These are phyloP conservation scores for Poteriospumella lacustris DNA, from an alignment of 108 stramenopile species.

Conservation along the genomic window DNA sequence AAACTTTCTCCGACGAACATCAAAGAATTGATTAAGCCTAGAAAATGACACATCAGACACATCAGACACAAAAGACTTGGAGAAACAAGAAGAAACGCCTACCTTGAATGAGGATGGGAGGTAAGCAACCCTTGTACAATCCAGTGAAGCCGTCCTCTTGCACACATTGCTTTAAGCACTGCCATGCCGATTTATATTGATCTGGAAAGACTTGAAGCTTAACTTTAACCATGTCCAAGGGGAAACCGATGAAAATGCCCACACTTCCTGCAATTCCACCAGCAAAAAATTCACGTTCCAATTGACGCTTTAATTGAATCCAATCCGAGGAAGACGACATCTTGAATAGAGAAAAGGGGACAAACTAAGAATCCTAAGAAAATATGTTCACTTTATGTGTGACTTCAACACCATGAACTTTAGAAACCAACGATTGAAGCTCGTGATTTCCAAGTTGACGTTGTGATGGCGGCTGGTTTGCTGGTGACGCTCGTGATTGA, in stretches of 20 bases:
- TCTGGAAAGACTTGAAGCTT: background rate
- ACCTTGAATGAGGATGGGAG: background rate
- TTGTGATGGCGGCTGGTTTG: too few species aligned
- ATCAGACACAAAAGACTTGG: background rate
- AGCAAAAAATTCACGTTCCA: background rate
- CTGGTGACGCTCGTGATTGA: too few species aligned
- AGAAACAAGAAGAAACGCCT: background rate
- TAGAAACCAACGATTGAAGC: too few species aligned
- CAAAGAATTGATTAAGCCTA: background rate
- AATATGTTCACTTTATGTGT: too few species aligned
- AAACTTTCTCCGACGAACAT: conserved; percentile 2
- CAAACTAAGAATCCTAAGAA: too few species aligned
- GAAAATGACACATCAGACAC: background rate
- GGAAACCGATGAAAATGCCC: conserved; percentile 13
- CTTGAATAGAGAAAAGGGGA: too few species aligned
- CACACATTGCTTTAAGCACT: background rate
- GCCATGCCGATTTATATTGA: background rate
- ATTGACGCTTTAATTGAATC: too few species aligned
- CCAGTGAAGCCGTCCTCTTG: background rate
- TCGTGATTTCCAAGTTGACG: too few species aligned
- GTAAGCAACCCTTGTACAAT: conserved; percentile 4
- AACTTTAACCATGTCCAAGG: background rate
- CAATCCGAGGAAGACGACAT: too few species aligned
- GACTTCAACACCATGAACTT: too few species aligned
- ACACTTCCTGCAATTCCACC: background rate